Percentiles rank a stretch among this genome's conserved stretches.
phyloP scores from a whole-genome alignment of 768 basidiomycete species.

The Punctularia strigosozonata region DNA sequence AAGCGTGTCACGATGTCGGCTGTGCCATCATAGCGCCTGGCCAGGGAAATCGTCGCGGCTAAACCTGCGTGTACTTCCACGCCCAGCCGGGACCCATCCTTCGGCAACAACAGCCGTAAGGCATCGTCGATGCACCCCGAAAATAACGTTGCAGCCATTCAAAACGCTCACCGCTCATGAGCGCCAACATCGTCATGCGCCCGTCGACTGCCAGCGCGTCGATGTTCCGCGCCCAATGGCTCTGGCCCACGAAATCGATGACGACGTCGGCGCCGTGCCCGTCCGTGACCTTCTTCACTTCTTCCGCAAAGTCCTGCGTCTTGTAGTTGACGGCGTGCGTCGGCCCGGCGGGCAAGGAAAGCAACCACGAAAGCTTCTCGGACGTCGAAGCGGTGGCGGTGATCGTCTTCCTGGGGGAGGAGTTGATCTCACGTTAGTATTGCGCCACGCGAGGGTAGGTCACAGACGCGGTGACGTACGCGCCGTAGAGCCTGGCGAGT shows the following conservation, averaged over 20 bases:
- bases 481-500: constrained; percentile 60
- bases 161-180: constrained; percentile 45
- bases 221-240: constrained; percentile 66
- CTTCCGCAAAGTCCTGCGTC: constrained; percentile 66
- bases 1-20: too few species aligned
- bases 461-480: constrained; percentile 36
- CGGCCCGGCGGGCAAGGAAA: constrained; percentile 52
- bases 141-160: not conserved
- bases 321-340: constrained; percentile 80
- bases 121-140: constrained; percentile 11
- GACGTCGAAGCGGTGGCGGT: constrained; percentile 79
- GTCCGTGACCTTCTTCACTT: constrained; percentile 55
- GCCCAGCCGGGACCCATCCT: too few species aligned
- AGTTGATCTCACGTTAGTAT: constrained; percentile 4
- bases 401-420: constrained; percentile 41
- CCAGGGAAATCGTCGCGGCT: too few species aligned
- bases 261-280: constrained; percentile 72
- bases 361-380: constrained; percentile 72
- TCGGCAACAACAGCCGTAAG: too few species aligned
- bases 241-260: constrained; percentile 74
- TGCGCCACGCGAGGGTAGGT: constrained; percentile 4
- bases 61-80: too few species aligned
- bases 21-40: too few species aligned
- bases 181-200: constrained; percentile 55
- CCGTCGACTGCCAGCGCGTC: constrained; percentile 61